phyloP scores from a whole-genome alignment of 176 grass and related monocot species.

The Hordeum marinum region DNA sequence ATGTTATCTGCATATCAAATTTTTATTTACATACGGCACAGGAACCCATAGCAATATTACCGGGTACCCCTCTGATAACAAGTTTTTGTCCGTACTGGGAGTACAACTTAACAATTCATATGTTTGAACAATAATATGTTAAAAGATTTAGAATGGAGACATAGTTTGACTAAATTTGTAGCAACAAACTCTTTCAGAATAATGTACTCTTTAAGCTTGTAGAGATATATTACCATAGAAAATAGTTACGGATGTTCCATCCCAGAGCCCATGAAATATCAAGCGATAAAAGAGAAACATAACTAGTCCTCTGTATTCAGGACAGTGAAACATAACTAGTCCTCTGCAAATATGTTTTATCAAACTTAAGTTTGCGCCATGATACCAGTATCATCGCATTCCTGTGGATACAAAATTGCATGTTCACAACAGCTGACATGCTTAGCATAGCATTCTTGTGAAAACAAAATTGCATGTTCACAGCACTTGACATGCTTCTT shows the following conservation, averaged over 20 bases:
- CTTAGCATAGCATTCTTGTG: neutral
- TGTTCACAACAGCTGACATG: neutral
- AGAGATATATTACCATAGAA: neutral
- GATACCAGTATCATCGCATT: neutral
- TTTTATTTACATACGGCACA: neutral
- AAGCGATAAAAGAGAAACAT: neutral
- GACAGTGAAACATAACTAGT: neutral
- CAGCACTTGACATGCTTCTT: neutral
- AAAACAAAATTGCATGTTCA: neutral
- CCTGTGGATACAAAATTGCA: neutral
- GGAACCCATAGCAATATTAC: neutral
- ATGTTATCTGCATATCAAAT: neutral
- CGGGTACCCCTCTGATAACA: no score
- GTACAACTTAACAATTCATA: neutral
- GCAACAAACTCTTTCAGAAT: neutral
- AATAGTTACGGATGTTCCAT: neutral
- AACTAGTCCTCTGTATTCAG: neutral
- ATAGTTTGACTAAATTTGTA: neutral
- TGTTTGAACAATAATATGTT: neutral
- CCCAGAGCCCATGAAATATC: conserved; percentile 1
- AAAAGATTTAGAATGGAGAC: neutral
- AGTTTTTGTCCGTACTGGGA: no score
- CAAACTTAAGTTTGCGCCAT: neutral
- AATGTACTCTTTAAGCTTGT: neutral
- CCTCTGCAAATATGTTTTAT: neutral